Evolutionary conservation across 1,284 basidiomycete species (phyloP), one percentile per base, ranked within the genome.

Genomic region (Inonotus hispidus): DNA sequence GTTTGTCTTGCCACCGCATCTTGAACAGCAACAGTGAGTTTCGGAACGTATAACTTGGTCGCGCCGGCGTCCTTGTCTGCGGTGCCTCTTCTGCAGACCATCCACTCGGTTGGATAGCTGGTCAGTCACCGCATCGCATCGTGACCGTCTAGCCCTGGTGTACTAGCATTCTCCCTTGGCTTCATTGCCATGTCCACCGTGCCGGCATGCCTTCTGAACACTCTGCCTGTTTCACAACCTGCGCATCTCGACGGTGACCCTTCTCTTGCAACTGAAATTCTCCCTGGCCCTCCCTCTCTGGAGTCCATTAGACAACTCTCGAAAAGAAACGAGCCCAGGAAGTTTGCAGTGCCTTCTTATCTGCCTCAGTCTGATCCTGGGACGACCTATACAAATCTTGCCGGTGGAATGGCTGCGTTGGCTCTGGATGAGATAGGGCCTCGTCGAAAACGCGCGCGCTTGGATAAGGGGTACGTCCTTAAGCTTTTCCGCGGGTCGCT

Each of bases 321-420:
- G 63, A 78, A 82, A 66, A 88, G 86, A 75, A 84, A 84, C 70
- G 88, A 91, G 76, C 83, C 85, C 69, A 88, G 81, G 77, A 90
- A 90, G 75, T 81, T 83, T 58, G 73, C 78, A 64, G 75, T 80
- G 65, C 74, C 79, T 63, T 90, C 89, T 59, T 92, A 91, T 78
- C 78, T 92, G 70, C 88, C 89, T 58, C 74, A 82, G 65, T 84
- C 85, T 70, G 90, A 92, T 79, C 89, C 89, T 65, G 89, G 90
- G 69, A 87, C 89, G 66, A 91, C 88, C 19, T 92, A 90, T 76
- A 82, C 85, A 71, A 87, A 85, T 63, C 67, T 71, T 60, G 64
- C 68, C 64, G 74, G 82, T 70, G 82, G 82, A 65, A 81, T 84
- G 69, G 75, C 83, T 68, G 80, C 84, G 70, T 77, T 75, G 61